Evolutionary conservation across 768 basidiomycete genomes (phyloP).

Genomic region (Kwoniella dejecticola): DNA sequence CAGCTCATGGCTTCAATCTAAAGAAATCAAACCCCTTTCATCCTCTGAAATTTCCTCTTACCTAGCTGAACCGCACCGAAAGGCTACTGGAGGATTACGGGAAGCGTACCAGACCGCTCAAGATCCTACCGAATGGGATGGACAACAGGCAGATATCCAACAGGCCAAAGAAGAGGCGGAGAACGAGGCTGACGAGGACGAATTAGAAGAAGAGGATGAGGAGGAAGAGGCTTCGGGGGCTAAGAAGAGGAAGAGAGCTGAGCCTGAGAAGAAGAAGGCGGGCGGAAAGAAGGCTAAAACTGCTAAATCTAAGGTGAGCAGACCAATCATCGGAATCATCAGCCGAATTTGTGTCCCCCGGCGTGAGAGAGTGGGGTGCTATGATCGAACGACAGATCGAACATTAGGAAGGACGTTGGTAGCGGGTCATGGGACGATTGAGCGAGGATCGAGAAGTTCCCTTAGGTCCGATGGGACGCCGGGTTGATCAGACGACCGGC

Average conservation of each 20-base stretch:
- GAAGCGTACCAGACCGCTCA: constrained; percentile 73
- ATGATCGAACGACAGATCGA: too few species aligned
- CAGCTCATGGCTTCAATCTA: constrained; percentile 81
- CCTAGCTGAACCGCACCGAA: constrained; percentile 66
- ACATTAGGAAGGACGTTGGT: too few species aligned
- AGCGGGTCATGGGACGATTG: too few species aligned
- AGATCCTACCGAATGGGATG: constrained; percentile 70
- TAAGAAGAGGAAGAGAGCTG: constrained; percentile 65
- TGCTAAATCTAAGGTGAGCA: constrained; percentile 67
- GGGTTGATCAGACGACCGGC: background rate
- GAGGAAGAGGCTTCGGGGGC: constrained; percentile 61
- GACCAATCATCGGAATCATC: too few species aligned
- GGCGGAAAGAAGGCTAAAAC: constrained; percentile 61
- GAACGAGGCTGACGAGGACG: constrained; percentile 78
- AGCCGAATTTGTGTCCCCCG: too few species aligned
- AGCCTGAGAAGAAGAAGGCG: constrained; percentile 66
- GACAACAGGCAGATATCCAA: constrained; percentile 33
- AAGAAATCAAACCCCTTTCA: constrained; percentile 78
- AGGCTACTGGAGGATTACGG: constrained; percentile 74
- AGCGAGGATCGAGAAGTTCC: too few species aligned
- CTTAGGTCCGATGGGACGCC: background rate
- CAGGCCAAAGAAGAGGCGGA: constrained; percentile 60
- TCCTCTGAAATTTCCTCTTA: constrained; percentile 79
- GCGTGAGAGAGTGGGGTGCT: too few species aligned
- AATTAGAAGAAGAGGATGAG: constrained; percentile 77